Conservation (phyloP, 75 land plant species). For the Cryptomeria japonica region DNA sequence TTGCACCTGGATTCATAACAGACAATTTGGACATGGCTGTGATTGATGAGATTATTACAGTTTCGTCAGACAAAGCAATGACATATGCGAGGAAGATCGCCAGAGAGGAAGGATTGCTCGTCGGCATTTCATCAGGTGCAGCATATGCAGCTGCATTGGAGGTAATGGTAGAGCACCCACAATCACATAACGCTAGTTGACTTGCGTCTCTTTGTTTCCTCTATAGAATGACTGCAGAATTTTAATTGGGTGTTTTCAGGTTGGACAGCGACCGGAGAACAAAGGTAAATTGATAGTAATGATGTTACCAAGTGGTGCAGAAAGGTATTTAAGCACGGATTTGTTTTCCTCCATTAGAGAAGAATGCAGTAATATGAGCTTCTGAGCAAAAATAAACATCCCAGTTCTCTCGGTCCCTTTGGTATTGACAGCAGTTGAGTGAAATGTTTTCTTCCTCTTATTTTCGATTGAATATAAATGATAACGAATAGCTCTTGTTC, state of each 20-base stretch:
- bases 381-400: conserved; percentile 6
- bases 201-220: neutral
- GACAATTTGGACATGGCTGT: conserved; percentile 26
- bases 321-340: conserved; percentile 36
- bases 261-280: conserved; percentile 34
- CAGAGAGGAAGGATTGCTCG: conserved; percentile 32
- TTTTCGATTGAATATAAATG: neutral
- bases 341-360: conserved; percentile 33
- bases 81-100: conserved; percentile 12
- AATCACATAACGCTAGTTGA: neutral
- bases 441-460: neutral
- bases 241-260: conserved; percentile 15
- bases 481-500: neutral
- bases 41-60: conserved; percentile 25
- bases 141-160: conserved; percentile 33
- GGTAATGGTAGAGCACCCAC: neutral
- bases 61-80: conserved; percentile 24
- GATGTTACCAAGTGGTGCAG: conserved; percentile 36
- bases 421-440: neutral
- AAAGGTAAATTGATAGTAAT: conserved; percentile 35
- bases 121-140: conserved; percentile 35
- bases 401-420: neutral
- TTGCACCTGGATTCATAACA: conserved; percentile 30
- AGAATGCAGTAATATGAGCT: conserved; percentile 28
- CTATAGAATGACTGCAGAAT: neutral